Evolutionary conservation across 345 rosid genomes (phyloP).

Genomic region (Rhodomyrtus tomentosa): DNA sequence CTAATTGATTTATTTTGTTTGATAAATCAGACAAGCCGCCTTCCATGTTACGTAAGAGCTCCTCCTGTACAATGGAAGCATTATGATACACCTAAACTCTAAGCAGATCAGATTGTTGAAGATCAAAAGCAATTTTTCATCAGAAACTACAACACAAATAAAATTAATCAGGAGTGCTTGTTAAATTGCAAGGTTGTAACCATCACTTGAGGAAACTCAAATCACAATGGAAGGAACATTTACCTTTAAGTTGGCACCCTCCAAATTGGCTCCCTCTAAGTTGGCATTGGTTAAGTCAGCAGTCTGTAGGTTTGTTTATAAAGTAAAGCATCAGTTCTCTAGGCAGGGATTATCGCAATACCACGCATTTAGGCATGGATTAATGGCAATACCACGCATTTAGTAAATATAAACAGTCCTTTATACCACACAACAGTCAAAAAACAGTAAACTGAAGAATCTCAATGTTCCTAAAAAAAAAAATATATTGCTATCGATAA

Average conservation of each 20-base stretch:
- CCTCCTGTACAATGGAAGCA: background rate
- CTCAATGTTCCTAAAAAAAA: background rate
- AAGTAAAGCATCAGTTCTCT: background rate
- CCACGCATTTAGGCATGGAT: background rate
- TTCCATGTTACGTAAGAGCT: background rate
- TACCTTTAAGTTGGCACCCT: conserved; percentile 96
- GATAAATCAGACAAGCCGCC: background rate
- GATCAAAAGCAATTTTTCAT: background rate
- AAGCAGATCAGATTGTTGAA: background rate
- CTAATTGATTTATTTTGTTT: background rate
- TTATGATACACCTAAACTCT: background rate
- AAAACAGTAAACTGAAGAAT: background rate
- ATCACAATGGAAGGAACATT: background rate
- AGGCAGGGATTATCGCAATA: background rate
- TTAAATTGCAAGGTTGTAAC: background rate
- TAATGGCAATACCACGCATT: background rate
- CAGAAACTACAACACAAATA: background rate
- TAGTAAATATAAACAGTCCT: background rate
- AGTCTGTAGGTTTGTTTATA: conserved; percentile 21
- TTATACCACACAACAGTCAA: background rate
- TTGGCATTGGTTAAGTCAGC: conserved; percentile 95
- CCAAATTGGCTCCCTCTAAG: conserved; percentile 87
- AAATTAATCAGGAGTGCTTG: background rate
- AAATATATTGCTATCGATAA: background rate
- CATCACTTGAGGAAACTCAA: background rate